Conservation (phyloP, 345 rosid species). For the Populus simonii region DNA sequence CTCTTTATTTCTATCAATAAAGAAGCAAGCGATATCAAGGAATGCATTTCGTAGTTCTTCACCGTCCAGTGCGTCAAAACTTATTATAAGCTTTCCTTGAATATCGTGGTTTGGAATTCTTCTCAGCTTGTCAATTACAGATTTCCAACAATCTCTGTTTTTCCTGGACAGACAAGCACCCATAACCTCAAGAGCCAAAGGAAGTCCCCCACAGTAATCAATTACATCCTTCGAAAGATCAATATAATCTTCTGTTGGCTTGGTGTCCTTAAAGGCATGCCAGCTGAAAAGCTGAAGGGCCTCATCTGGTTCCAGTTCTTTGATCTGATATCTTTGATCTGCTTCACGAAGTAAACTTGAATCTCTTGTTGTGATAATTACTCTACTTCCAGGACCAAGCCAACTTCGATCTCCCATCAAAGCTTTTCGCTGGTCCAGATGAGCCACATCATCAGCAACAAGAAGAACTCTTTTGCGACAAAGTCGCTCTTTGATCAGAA, state of each 20-base stretch:
- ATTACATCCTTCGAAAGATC: neutral
- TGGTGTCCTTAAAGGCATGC: slow-evolving; percentile 7
- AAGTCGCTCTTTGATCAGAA: neutral
- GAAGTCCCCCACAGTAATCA: neutral
- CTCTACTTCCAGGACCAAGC: neutral
- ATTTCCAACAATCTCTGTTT: neutral
- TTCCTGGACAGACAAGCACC: neutral
- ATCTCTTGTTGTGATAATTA: slow-evolving; percentile 9
- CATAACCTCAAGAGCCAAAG: slow-evolving; percentile 6
- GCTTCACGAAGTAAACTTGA: neutral
- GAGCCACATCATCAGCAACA: slow-evolving; percentile 14
- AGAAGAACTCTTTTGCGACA: slow-evolving; percentile 3
- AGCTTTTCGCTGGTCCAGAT: neutral
- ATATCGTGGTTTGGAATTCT: accelerated
- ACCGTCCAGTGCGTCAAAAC: too few relatives aligned
- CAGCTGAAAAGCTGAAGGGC: slow-evolving; percentile 5
- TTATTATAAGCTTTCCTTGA: too few relatives aligned
- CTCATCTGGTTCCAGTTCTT: neutral
- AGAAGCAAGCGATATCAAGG: too few relatives aligned
- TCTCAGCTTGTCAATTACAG: neutral
- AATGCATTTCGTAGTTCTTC: too few relatives aligned
- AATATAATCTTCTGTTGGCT: neutral
- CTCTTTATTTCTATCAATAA: too few relatives aligned
- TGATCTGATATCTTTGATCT: neutral
- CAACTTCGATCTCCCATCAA: slow-evolving; percentile 1